Percentiles rank a stretch among this genome's conserved stretches.
Conservation (phyloP, 352 stramenopile genomes). For the Plasmopara viticola region DNA sequence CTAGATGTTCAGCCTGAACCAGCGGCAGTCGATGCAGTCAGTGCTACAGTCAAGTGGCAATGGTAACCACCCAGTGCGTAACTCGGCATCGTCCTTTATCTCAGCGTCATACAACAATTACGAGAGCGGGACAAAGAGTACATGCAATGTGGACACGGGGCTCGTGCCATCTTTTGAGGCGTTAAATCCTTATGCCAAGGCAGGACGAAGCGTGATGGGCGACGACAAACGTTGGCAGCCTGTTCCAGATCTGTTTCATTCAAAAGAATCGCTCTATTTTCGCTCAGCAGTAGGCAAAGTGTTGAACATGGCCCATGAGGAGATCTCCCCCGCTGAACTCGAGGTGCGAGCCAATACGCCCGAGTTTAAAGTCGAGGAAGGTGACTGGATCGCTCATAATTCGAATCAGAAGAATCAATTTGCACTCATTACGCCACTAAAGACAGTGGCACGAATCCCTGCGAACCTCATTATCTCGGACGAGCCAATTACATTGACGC, state of each 20-base stretch:
- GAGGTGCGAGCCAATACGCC: conserved; percentile 86
- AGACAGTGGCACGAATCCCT: conserved; percentile 73
- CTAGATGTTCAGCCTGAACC: conserved; percentile 36
- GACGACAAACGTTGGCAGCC: conserved; percentile 74
- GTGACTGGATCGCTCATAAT: conserved; percentile 83
- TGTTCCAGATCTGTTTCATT: conserved; percentile 64
- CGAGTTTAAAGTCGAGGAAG: conserved; percentile 80
- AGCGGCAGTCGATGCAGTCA: conserved; percentile 36
- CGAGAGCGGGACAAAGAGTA: conserved; percentile 19
- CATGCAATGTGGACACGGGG: conserved; percentile 36
- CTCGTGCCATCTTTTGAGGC: conserved; percentile 63
- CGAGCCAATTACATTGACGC: conserved; percentile 27
- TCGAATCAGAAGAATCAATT: conserved; percentile 73
- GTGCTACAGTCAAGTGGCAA: conserved; percentile 24
- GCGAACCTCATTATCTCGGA: conserved; percentile 64
- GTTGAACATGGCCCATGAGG: conserved; percentile 69
- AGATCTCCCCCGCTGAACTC: conserved; percentile 75
- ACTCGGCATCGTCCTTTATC: conserved; percentile 27
- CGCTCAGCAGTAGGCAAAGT: conserved; percentile 65
- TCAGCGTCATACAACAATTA: conserved; percentile 35
- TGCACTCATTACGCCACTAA: conserved; percentile 71
- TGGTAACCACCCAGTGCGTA: conserved; percentile 14
- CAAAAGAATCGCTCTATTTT: conserved; percentile 79
- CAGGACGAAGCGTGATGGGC: conserved; percentile 30
- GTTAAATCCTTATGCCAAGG: conserved; percentile 72